These are phyloP conservation scores for Ophiostoma sp. DNA, from an alignment of 2,329 filamentous ascomycete species.

Conservation along the genomic window DNA sequence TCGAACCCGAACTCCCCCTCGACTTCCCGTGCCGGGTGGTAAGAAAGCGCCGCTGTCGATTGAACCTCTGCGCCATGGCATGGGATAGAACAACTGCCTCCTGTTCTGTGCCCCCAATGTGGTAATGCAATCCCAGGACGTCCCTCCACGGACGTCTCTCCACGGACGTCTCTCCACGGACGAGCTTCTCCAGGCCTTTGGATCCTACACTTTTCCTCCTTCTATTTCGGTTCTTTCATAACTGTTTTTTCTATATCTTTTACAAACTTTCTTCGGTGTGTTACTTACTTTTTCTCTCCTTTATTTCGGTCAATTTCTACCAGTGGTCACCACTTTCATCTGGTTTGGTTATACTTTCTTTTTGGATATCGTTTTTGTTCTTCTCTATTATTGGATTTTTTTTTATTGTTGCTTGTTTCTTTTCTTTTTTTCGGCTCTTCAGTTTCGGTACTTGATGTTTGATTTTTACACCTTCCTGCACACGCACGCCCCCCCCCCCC, in stretches of 20 bases:
- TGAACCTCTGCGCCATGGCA: not conserved
- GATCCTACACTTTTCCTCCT: not conserved
- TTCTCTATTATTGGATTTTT: not conserved
- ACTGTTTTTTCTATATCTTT: not conserved
- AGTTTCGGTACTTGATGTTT: not conserved
- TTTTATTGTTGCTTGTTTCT: not conserved
- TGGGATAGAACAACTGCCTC: not conserved
- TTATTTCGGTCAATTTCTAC: not conserved
- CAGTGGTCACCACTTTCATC: not conserved
- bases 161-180: not conserved
- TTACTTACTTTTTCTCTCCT: constrained; percentile 1
- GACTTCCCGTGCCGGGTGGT: constrained; percentile 37
- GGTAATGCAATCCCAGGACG: not conserved
- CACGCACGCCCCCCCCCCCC: not conserved
- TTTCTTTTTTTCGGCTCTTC: not conserved
- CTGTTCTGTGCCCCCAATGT: not conserved
- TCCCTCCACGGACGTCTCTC: not conserved
- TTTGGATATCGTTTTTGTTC: not conserved
- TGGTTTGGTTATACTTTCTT: not conserved
- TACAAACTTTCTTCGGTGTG: not conserved
- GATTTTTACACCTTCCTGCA: not conserved
- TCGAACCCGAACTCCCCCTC: constrained; percentile 40
- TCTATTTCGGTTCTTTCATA: not conserved
- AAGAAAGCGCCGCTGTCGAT: constrained; percentile 15
- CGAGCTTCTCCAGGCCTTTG: not conserved